These are phyloP conservation scores for Didymella pomorum DNA, from an alignment of 2,329 filamentous ascomycete species.

Conservation along the genomic window DNA sequence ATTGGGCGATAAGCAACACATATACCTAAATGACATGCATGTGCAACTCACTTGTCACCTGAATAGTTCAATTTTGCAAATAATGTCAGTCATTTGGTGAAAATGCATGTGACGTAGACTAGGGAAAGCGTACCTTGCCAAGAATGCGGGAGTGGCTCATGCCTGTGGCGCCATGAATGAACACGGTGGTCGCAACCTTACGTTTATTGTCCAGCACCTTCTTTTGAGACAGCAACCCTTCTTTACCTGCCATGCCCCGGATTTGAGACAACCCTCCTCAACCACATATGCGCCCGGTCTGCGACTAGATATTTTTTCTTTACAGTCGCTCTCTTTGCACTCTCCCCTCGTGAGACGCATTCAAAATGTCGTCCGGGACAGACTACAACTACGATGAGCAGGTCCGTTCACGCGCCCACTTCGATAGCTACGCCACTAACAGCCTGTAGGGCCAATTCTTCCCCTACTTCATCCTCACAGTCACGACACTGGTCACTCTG, in stretches of 20 bases:
- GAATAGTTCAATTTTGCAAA: neutral
- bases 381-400: constrained; percentile 99
- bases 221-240: constrained; percentile 38
- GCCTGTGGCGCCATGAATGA: constrained; percentile 34
- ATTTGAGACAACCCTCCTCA: constrained; percentile 26
- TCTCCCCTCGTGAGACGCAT: constrained; percentile 28
- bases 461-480: constrained; percentile 96
- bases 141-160: constrained; percentile 29
- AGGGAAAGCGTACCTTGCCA: constrained; percentile 12
- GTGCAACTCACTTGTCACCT: neutral
- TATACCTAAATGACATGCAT: constrained; percentile 30
- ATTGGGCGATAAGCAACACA: constrained; percentile 29
- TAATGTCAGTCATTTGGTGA: neutral
- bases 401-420: constrained; percentile 56
- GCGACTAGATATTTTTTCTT: constrained; percentile 25
- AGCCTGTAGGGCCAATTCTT: constrained; percentile 85
- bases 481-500: constrained; percentile 85
- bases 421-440: constrained; percentile 24
- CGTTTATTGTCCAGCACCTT: constrained; percentile 38
- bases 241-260: constrained; percentile 32
- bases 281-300: constrained; percentile 28
- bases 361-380: constrained; percentile 58
- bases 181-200: constrained; percentile 42
- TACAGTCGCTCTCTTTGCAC: constrained; percentile 29
- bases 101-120: constrained; percentile 23